Base-by-base conservation (phyloP, 805 yeast species). In the Starmerella asiatica region DNA sequence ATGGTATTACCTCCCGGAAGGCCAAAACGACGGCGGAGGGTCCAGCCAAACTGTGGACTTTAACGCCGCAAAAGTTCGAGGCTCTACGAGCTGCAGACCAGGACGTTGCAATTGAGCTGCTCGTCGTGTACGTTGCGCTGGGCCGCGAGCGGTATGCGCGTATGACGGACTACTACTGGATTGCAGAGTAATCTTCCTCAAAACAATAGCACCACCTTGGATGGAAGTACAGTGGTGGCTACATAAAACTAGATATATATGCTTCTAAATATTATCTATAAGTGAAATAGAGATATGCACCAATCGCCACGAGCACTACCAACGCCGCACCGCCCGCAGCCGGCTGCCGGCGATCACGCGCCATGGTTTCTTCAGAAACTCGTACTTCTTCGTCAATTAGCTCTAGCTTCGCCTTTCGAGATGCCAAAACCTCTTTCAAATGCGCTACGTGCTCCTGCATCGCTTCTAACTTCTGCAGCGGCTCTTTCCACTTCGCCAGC, bases 381-480 rank as follows among this genome's bases (percentile, higher is more conserved):
- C 34, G 33, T 3, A 58, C 48, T 29, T 47, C 44, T 28, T 36
- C 24, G 36, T 52, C 51, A 14, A 58, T 46, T 0, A 29, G 29
- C 12, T 33, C 44, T 18, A 59, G 49, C 15, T 58, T 44, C 23
- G 40, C 41, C 17, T 50, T 46, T 38, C 55, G 52, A 9, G 42
- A 49, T 1, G 46, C 49, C 14, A 59, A 46, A 26, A 47, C 45
- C 3, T 29, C 36, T 12, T 45, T 33, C 8, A 60, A 52, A 11
- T 38, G 36, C 4, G 35, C 33, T 3, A 59, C 46, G 6, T 57
- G 47, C 4, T 32, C 35, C 23, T 54, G 54, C 30, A 59, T 48
- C 2, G 34, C 34, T 5, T 50, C 50, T 16, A 54, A 40, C 15
- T 47, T 51, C 9, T 43, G 44, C n/a, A 44, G 43, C 3, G 53